Percentiles rank a stretch among this genome's conserved stretches.
These are phyloP conservation scores for Phaeoacremonium minimum DNA, from an alignment of 2,329 filamentous ascomycete genomes.

Conservation along the genomic window DNA sequence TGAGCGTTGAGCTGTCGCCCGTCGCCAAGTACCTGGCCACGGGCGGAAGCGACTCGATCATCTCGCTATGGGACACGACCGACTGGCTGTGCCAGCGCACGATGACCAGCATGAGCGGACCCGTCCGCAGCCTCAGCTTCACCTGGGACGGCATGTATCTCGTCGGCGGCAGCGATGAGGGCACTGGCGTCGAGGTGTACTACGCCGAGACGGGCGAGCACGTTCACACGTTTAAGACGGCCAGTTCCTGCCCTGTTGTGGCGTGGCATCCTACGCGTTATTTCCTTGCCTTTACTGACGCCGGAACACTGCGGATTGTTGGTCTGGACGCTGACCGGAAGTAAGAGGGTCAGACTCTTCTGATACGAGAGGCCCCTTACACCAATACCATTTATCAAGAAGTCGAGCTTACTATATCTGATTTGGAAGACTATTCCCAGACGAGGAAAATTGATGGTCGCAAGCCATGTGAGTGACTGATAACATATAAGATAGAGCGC, in stretches of 20 bases:
- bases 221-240: conserved; percentile 67
- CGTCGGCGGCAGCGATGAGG: conserved; percentile 69
- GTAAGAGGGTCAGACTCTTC: conserved; percentile 16
- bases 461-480: too few species aligned
- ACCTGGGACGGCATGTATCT: conserved; percentile 75
- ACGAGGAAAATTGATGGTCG: too few species aligned
- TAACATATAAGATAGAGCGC: too few species aligned
- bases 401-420: too few species aligned
- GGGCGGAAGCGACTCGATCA: conserved; percentile 70
- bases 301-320: conserved; percentile 65
- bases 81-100: conserved; percentile 75
- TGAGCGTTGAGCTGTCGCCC: conserved; percentile 66
- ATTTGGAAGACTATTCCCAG: too few species aligned
- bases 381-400: too few species aligned
- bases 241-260: conserved; percentile 59
- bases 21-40: conserved; percentile 69
- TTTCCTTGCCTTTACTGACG: conserved; percentile 68
- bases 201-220: conserved; percentile 72
- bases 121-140: conserved; percentile 69
- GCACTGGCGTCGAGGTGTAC: conserved; percentile 61
- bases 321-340: conserved; percentile 49
- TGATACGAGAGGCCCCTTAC: too few species aligned
- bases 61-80: conserved; percentile 72
- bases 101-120: conserved; percentile 63
- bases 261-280: conserved; percentile 75